Conservation (phyloP, 768 basidiomycete genomes). For the button mushroom (Agaricus bisporus) region DNA sequence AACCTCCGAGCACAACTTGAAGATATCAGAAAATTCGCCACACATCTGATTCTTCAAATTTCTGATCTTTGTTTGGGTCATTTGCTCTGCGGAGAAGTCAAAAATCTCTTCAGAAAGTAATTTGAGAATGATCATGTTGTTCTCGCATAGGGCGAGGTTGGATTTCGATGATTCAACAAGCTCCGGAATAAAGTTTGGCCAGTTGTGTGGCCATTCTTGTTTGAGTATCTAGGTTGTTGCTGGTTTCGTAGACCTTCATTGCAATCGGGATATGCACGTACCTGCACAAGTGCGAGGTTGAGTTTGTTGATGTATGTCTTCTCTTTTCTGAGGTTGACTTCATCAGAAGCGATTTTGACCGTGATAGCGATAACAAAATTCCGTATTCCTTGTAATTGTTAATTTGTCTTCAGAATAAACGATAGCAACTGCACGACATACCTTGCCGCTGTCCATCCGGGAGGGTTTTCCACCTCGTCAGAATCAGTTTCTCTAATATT, state of each 20-base stretch:
- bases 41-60: slow-evolving; percentile 98
- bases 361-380: slow-evolving; percentile 95
- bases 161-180: slow-evolving; percentile 97
- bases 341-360: slow-evolving; percentile 91
- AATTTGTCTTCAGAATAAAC: background rate
- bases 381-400: slow-evolving; percentile 62
- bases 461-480: slow-evolving; percentile 91
- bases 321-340: slow-evolving; percentile 80
- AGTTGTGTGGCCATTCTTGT: slow-evolving; percentile 99
- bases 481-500: slow-evolving; percentile 93
- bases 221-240: slow-evolving; percentile 76
- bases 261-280: slow-evolving; percentile 24
- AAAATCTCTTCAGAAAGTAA: slow-evolving; percentile 98
- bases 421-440: slow-evolving; percentile 18
- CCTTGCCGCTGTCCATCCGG: slow-evolving; percentile 93
- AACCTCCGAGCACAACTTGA: slow-evolving; percentile 95
- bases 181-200: slow-evolving; percentile 96
- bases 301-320: slow-evolving; percentile 95
- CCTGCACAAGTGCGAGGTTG: slow-evolving; percentile 93
- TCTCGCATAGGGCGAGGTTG: slow-evolving; percentile 94
- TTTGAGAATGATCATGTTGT: slow-evolving; percentile 98
- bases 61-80: slow-evolving; percentile 98
- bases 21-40: slow-evolving; percentile 94
- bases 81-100: slow-evolving; percentile 96
- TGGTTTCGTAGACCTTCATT: slow-evolving; percentile 3